Evolutionary conservation across 805 yeast genomes (phyloP).

Genomic region (Lachancea sp.): DNA sequence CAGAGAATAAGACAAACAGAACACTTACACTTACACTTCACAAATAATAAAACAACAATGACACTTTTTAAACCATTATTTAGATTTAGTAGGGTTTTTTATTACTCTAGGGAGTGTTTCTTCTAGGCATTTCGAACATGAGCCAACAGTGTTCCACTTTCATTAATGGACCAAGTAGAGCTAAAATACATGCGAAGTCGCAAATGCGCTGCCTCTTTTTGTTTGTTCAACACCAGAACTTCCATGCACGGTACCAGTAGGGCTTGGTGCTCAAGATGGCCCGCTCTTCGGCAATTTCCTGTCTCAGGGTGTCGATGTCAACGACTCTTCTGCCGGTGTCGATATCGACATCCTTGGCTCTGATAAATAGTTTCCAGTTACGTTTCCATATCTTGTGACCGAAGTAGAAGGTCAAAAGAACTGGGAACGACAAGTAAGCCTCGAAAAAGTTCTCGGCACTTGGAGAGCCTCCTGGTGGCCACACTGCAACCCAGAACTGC

Average conservation of each 20-base stretch:
- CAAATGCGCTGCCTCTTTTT: no score
- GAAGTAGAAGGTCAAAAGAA: constrained; percentile 49
- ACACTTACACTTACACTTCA: no score
- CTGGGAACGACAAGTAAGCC: constrained; percentile 58
- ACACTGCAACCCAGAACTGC: constrained; percentile 78
- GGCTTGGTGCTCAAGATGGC: constrained; percentile 40
- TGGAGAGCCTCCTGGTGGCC: constrained; percentile 52
- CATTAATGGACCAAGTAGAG: no score
- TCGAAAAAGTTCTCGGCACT: constrained; percentile 56
- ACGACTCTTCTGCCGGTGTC: constrained; percentile 56
- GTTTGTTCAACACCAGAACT: constrained; percentile 44
- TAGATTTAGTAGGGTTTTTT: no score
- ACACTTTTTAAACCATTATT: no score
- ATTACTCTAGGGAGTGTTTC: no score
- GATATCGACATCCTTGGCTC: constrained; percentile 48
- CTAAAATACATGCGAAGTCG: no score
- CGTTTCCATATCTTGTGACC: constrained; percentile 52
- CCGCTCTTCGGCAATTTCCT: constrained; percentile 49
- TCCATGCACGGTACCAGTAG: constrained; percentile 38
- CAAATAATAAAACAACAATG: no score
- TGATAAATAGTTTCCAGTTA: constrained; percentile 37
- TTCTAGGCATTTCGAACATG: no score
- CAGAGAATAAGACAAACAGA: no score
- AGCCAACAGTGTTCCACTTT: no score
- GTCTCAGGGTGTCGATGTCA: constrained; percentile 47